phyloP scores from a whole-genome alignment of 331 rosid species.

The Telfairia occidentalis region DNA sequence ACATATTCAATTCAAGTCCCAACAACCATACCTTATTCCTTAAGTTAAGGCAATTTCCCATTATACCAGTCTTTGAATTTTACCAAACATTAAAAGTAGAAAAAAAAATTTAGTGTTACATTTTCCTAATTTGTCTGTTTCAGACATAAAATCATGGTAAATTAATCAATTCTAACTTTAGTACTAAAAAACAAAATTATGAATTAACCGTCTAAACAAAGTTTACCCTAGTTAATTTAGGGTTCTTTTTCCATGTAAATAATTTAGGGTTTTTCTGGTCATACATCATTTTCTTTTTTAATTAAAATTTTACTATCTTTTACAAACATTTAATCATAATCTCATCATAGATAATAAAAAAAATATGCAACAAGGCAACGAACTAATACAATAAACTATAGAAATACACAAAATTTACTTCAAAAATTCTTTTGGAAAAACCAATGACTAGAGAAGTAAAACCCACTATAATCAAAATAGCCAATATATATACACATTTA shows the following conservation, averaged over 20 bases:
- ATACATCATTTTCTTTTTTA: neutral
- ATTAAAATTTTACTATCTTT: neutral
- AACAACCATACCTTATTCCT: neutral
- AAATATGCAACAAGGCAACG: too few species aligned
- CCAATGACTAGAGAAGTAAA: too few species aligned
- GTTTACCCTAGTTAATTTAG: neutral
- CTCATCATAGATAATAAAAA: too few species aligned
- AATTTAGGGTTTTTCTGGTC: neutral
- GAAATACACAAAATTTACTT: too few species aligned
- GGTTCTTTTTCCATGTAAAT: neutral
- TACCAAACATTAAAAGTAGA: neutral
- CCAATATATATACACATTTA: too few species aligned
- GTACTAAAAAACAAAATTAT: neutral
- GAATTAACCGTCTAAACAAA: neutral
- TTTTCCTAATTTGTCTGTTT: neutral
- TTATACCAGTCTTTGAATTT: neutral
- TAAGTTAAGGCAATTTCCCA: neutral
- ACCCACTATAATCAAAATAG: too few species aligned
- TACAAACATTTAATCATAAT: neutral
- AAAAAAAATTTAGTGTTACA: neutral
- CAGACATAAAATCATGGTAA: neutral
- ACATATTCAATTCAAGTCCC: neutral
- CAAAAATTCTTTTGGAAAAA: too few species aligned
- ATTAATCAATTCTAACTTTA: neutral
- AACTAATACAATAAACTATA: too few species aligned